phyloP scores from a whole-genome alignment of 2,329 filamentous ascomycete species.

The Botryosphaeria agaves region DNA sequence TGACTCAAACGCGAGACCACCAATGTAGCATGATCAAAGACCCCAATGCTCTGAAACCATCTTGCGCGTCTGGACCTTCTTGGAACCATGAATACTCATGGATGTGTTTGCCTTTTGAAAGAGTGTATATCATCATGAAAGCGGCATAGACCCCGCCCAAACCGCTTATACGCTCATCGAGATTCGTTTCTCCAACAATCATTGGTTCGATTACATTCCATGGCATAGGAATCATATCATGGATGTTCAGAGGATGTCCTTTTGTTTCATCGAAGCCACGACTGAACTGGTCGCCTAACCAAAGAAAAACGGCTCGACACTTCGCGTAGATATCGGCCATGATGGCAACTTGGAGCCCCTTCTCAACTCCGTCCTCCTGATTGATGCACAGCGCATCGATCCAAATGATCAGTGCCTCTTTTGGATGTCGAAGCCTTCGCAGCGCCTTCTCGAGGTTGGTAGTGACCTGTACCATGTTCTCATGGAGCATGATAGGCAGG shows the following conservation, averaged over 20 bases:
- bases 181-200: no score
- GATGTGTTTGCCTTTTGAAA: background rate
- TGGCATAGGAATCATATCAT: no score
- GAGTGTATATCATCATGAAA: background rate
- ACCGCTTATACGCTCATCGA: no score
- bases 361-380: constrained; percentile 3
- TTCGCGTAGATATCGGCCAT: constrained; percentile 4
- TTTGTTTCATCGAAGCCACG: no score
- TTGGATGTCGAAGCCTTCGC: background rate
- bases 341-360: constrained; percentile 3
- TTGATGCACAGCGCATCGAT: constrained; percentile 7
- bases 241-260: no score
- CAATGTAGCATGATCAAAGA: background rate
- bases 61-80: no score
- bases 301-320: no score
- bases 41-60: no score
- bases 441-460: background rate
- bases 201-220: no score
- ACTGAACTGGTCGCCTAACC: no score
- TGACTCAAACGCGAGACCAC: background rate
- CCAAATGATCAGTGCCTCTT: constrained; percentile 1
- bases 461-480: background rate
- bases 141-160: no score
- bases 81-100: background rate
- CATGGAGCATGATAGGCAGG: background rate